Evolutionary conservation across 768 basidiomycete species (phyloP), one percentile per base, ranked within the genome.

Genomic region (Mycena kentingensis): DNA sequence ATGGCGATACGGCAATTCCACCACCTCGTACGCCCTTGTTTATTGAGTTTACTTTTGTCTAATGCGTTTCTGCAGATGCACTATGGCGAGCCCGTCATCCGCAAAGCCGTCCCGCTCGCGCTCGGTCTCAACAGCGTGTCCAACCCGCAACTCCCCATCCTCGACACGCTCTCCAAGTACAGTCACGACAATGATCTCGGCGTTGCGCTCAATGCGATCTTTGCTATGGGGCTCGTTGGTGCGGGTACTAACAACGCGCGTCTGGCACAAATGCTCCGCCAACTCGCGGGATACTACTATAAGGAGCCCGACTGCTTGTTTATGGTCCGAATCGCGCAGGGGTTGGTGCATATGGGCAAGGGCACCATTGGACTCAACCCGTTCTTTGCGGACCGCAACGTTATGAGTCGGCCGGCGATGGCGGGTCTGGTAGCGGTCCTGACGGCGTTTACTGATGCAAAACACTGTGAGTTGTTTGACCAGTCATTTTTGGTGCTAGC

Each of bases 231-330:
- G 54, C 80, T 99, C 22, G 88, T 98, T 46, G 97, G 97, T 26
- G 96, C 96, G 2, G 97, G 97, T 27, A 94, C 93, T n/a, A 99
- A 99, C 72, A 98, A 99, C 61, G 97, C 97, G 13, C 85, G 94
- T 32, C 79, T 99, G 32, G 96, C 89, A 12, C 97, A 99, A 72
- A 97, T 99, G 96, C 82, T 99, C 27, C 80, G 97, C 35, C 93
- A 95, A 66, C 80, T 99, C 4, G 94, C 96, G 11, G 91, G 91
- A n/a, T 99, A 98, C 75, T 99, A 99, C 71, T 81, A 90, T 73
- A 98, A 98, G 68, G 97, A 99, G 70, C 85, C 95, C 1, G 94
- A 99, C 65, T 96, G 93, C 66, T 70, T 98, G 62, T 98, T 99
- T 70, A 90, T 92, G 79, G 95, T 98, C 18, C 86, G 97, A 49